Evolutionary conservation across 202 grass and related monocot genomes (phyloP), one percentile per base, ranked within the genome.

Genomic region (Panicum hallii): DNA sequence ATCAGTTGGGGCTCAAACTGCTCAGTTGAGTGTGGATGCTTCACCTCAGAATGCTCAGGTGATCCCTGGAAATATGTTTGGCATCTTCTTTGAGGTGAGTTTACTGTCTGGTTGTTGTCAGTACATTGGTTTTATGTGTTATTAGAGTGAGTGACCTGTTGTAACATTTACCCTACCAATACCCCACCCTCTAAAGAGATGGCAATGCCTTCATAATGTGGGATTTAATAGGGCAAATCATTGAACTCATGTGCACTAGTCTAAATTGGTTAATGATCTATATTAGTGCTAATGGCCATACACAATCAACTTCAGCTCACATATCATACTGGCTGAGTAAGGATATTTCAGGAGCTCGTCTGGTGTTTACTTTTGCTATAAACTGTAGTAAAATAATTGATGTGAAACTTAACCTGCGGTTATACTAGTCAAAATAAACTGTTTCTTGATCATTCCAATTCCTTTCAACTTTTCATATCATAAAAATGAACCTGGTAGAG

Each of bases 51-150:
- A 52, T 32, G 85, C 53, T 65, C 85, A 80, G 83, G 79, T 11
- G 61, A 98, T 98, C 55, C 93, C 95, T 70, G 83, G 88, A 23
- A 90, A 91, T 76, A 87, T 98, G 93, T 98, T 98, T 80, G 95
- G 95, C 40, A 92, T 98, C 64, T 98, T 92, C 72, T 98, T 98
- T 87, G 93, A 98, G 95, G 95, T 98, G 84, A 92, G 79, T 38
- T 50, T 49, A 34, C 6, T 77, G 7, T 63, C 46, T 63, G 11
- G 9, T 3, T 70, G 34, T 40, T 54, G 74, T 28, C 69, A 5
- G 44, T 32, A 79, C 42, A 73, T 74, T 52, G n/a, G n/a, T 79
- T 63, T 40, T 74, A 54, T 40, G 14, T 10, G 32, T 28, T 84
- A 34, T 62, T 79, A 62, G 13, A 79, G n/a, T 57, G 13, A 79